Conservation (phyloP, 2,329 filamentous ascomycete species). For the Sporothrix protearum region DNA sequence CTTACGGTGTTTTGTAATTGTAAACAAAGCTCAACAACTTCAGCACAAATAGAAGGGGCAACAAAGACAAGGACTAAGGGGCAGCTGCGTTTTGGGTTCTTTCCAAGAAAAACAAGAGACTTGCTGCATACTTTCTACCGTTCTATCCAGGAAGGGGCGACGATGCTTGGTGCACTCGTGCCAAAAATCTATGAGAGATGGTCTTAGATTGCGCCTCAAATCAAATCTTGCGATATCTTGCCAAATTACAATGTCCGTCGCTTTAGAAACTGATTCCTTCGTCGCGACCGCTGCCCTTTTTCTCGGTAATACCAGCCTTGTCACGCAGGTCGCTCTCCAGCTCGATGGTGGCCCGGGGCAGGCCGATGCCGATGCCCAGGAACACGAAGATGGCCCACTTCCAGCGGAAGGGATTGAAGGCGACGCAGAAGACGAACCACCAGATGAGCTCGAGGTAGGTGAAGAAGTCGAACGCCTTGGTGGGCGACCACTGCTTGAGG, state of each 20-base stretch:
- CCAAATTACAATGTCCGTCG: too few relatives aligned
- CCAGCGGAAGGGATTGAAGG: slow-evolving; percentile 82
- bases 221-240: too few relatives aligned
- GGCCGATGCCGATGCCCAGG: slow-evolving; percentile 63
- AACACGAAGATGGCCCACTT: slow-evolving; percentile 86
- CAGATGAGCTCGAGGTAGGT: slow-evolving; percentile 81
- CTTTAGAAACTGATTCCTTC: slow-evolving; percentile 16
- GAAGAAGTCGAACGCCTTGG: slow-evolving; percentile 81
- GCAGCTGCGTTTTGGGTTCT: not conserved
- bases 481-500: slow-evolving; percentile 67
- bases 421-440: slow-evolving; percentile 78
- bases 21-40: not conserved
- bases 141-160: not conserved
- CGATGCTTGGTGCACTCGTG: not conserved
- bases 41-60: not conserved
- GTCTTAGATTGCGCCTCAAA: not conserved
- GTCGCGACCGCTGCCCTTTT: slow-evolving; percentile 16
- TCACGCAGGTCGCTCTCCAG: slow-evolving; percentile 48
- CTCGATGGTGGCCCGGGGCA: slow-evolving; percentile 65
- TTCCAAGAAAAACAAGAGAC: not conserved
- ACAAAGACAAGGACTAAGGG: not conserved
- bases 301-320: not conserved
- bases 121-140: not conserved
- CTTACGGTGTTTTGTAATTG: not conserved
- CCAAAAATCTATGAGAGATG: not conserved